Percentiles rank a stretch among this genome's conserved stretches.
Evolutionary conservation across 2,329 filamentous ascomycete genomes (phyloP).

Genomic region (Neopestalotiopsis clavispora): DNA sequence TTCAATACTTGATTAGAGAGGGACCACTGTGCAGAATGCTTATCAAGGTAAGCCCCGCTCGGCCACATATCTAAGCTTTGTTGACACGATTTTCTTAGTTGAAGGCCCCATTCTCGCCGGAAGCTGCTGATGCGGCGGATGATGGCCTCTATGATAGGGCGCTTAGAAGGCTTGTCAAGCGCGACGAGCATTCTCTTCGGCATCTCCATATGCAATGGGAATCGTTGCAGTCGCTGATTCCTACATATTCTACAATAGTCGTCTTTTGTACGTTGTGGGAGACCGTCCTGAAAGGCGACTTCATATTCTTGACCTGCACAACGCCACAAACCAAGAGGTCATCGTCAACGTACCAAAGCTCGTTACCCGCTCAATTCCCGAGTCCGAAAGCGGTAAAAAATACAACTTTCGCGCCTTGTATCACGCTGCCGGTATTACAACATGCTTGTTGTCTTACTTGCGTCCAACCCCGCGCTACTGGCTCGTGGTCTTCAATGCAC

Average conservation of each 20-base stretch:
- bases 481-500: constrained; percentile 57
- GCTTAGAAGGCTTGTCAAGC: constrained; percentile 65
- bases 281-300: constrained; percentile 45
- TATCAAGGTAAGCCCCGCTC: constrained; percentile 54
- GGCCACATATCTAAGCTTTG: constrained; percentile 17
- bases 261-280: constrained; percentile 66
- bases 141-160: constrained; percentile 51
- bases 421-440: constrained; percentile 60
- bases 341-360: constrained; percentile 57
- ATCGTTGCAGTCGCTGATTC: constrained; percentile 63
- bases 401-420: constrained; percentile 61
- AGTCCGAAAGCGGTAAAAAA: constrained; percentile 38
- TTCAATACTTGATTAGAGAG: constrained; percentile 56
- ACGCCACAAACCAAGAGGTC: constrained; percentile 52
- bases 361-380: constrained; percentile 40
- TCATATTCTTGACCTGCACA: constrained; percentile 63
- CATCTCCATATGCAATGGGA: constrained; percentile 65
- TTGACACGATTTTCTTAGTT: constrained; percentile 35
- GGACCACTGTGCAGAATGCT: constrained; percentile 61
- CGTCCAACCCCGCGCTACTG: constrained; percentile 46
- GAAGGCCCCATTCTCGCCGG: constrained; percentile 36
- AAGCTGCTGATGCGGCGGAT: constrained; percentile 36
- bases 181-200: constrained; percentile 63
- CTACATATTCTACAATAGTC: constrained; percentile 67
- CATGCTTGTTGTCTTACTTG: constrained; percentile 58